These are phyloP conservation scores for Ramalina peruviana DNA, from an alignment of 495 filamentous ascomycete genomes.

Conservation along the genomic window DNA sequence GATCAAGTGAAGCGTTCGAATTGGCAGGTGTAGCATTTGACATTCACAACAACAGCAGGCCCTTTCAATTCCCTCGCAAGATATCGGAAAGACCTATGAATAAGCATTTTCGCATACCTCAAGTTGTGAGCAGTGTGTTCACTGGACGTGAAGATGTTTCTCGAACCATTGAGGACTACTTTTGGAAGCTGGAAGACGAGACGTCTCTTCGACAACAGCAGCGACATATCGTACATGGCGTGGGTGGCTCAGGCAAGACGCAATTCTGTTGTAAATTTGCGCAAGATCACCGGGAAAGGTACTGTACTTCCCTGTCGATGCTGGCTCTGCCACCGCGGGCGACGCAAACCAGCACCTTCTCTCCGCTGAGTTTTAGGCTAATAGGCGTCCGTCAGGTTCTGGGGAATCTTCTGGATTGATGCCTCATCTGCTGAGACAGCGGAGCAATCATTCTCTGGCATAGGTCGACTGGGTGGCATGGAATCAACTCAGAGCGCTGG, in stretches of 20 bases:
- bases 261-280: slow-evolving; percentile 26
- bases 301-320: too few relatives aligned
- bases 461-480: slow-evolving; percentile 10
- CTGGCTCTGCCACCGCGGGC: too few relatives aligned
- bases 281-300: slow-evolving; percentile 12
- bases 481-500: slow-evolving; percentile 11
- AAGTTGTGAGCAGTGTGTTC: slow-evolving; percentile 21
- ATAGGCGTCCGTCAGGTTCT: slow-evolving; percentile 10
- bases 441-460: slow-evolving; percentile 10
- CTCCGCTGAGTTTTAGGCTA: background rate
- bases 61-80: slow-evolving; percentile 2
- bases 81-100: slow-evolving; percentile 9
- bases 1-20: slow-evolving; percentile 7
- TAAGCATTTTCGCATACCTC: slow-evolving; percentile 20
- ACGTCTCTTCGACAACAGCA: slow-evolving; percentile 8
- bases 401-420: slow-evolving; percentile 21
- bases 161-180: background rate
- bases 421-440: slow-evolving; percentile 9
- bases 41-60: slow-evolving; percentile 5
- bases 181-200: background rate
- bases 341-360: background rate
- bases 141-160: slow-evolving; percentile 17
- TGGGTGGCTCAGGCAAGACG: slow-evolving; percentile 27
- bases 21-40: slow-evolving; percentile 6
- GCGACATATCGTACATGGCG: slow-evolving; percentile 22